Base-by-base conservation (phyloP, 2,329 filamentous ascomycete genomes). In the Aspergillus jensenii region DNA sequence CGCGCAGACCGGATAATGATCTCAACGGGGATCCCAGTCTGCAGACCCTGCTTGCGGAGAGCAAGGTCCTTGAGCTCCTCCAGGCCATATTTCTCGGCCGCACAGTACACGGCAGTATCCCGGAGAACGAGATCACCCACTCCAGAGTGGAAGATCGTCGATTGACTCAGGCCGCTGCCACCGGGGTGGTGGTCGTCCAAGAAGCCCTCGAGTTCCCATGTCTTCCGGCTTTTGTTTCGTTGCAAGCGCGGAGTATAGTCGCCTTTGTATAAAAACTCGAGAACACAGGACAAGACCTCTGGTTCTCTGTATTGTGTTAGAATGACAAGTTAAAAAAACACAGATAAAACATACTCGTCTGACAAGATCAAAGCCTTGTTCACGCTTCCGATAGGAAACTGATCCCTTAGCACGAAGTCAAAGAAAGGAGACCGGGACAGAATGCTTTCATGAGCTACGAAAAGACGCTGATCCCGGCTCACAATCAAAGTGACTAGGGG, bases 241-340 rank as follows among this genome's bases (percentile, higher is more conserved):
- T 96, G 73, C 79, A 97, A 83, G 76, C 91, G 90, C 56, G 93
- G 93, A 77, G 90, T 95, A 80, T 96, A 96, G 83, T 96, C 92
- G 66, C 90, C 91, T 82, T 96, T 96, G 88, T 97, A 97, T 66
- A 97, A 87, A 76, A 93, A 97, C 81, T 97, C 93, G 80, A 97
- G 91, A 70, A 97, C 83, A 71, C 90, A 93, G 74, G 91, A 96
- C 78, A 97, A 90, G 76, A 96, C 85, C 82, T 96, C 92, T 67
- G 93, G 91, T 81, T 96, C 91, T 83, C 90, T 89, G 17, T 12
- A 17, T 15, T 25, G 1, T 14, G 17, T 25, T 17, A 33, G 15
- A 27, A 14, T 14, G 17, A 14, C 3, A 4, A 19, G 3, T n/a
- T 7, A 15, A 17, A 14, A 17, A 14, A 17, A 45, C 17, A 41